Evolutionary conservation across 106 monocot genomes (phyloP).

Genomic region (Dendrobium huoshanense): DNA sequence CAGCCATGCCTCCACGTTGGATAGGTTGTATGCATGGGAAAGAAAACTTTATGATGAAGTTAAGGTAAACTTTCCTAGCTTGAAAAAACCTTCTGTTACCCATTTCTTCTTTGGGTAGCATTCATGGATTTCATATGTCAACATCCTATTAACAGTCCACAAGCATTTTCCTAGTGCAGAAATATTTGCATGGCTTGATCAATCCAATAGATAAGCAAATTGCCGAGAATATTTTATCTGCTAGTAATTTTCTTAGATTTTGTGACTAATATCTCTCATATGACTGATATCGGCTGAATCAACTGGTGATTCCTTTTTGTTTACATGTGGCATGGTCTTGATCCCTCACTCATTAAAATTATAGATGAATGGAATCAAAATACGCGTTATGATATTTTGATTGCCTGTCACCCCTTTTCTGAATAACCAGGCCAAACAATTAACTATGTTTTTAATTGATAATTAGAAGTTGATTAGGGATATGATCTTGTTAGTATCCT

Average conservation of each 20-base stretch:
- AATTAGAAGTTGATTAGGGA: no score
- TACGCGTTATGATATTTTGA: no score
- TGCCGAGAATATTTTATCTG: not conserved
- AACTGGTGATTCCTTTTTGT: no score
- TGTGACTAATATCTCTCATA: no score
- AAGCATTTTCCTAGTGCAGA: not conserved
- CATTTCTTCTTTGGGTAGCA: slow-evolving; percentile 3
- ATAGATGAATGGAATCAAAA: no score
- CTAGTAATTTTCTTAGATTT: no score
- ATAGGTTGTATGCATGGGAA: slow-evolving; percentile 97
- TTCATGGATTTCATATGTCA: not conserved
- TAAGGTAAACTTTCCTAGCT: slow-evolving; percentile 41
- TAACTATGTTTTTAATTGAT: not conserved
- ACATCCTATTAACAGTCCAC: not conserved
- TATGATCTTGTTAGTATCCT: no score
- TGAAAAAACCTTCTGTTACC: not conserved
- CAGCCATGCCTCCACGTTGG: slow-evolving; percentile 91
- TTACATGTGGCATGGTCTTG: no score
- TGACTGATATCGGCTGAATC: no score
- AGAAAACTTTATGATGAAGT: slow-evolving; percentile 99
- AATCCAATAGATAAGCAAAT: not conserved
- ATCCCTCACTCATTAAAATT: no score
- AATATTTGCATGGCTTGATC: not conserved
- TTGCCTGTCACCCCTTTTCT: not conserved
- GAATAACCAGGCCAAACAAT: not conserved